A percentile compares a stretch with the other conserved stretches of the same genome.
Conservation (phyloP, 208 protist genomes). For the Leishmania guyanensis region DNA sequence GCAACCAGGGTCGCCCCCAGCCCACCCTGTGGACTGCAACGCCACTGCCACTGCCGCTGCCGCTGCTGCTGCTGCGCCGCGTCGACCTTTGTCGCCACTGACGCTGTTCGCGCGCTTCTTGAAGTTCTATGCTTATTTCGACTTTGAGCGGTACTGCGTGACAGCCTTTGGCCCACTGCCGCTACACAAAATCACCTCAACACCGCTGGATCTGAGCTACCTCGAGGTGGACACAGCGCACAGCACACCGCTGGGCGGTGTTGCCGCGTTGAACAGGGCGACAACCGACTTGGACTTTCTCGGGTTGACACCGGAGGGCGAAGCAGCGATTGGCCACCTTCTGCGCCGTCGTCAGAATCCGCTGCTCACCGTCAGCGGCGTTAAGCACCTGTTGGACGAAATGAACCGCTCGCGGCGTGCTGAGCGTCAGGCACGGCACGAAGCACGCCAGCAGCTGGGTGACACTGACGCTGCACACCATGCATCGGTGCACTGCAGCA, state of each 20-base stretch:
- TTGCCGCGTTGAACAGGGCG: conserved; percentile 14
- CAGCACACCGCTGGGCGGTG: conserved; percentile 7
- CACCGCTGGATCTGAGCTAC: conserved; percentile 55
- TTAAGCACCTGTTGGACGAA: conserved; percentile 71
- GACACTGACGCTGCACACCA: neutral
- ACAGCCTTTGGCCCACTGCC: conserved; percentile 81
- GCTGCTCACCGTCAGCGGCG: conserved; percentile 72
- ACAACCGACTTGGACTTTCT: conserved; percentile 42
- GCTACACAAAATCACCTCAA: conserved; percentile 50
- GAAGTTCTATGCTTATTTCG: conserved; percentile 83
- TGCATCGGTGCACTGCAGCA: neutral
- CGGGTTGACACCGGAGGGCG: conserved; percentile 71
- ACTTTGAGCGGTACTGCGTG: conserved; percentile 79
- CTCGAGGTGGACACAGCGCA: conserved; percentile 63
- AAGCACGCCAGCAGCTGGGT: conserved; percentile 3
- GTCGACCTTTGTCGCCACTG: conserved; percentile 42
- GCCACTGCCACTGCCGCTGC: neutral
- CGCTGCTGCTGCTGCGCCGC: neutral
- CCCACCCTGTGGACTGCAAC: neutral
- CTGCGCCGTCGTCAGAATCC: conserved; percentile 63
- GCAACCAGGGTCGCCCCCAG: neutral
- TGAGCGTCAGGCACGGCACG: conserved; percentile 36
- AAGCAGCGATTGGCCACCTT: conserved; percentile 56
- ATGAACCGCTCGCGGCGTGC: conserved; percentile 43
- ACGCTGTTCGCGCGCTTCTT: conserved; percentile 74